phyloP scores from a whole-genome alignment of 768 basidiomycete species.

The Neoboletus magnificus region DNA sequence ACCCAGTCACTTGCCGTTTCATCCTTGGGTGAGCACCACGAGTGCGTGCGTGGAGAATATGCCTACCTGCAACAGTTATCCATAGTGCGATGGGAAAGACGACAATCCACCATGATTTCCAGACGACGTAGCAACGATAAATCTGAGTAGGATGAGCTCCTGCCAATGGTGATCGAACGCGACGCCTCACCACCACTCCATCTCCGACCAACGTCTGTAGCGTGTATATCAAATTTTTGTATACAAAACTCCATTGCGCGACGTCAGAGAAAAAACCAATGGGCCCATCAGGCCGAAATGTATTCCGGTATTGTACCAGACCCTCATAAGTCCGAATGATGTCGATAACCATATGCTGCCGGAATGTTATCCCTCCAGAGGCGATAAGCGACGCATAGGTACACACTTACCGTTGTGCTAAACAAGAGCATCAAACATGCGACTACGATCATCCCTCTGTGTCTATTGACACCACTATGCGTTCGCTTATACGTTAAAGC shows the following conservation, averaged over 20 bases:
- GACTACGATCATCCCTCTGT: conserved; percentile 11
- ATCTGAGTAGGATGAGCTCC: conserved; percentile 14
- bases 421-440: conserved; percentile 19
- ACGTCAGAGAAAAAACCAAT: conserved; percentile 23
- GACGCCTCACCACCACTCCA: conserved; percentile 17
- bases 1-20: conserved; percentile 9
- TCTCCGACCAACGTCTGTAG: conserved; percentile 25
- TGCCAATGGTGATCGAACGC: not conserved
- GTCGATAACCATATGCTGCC: conserved; percentile 17
- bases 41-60: too few relatives aligned
- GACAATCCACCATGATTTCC: conserved; percentile 20
- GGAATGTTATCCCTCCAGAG: not conserved
- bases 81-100: conserved; percentile 17
- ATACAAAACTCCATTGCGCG: conserved; percentile 27
- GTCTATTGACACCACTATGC: not conserved
- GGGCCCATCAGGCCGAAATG: conserved; percentile 14
- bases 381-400: not conserved
- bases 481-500: conserved; percentile 9
- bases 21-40: not conserved
- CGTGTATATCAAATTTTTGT: conserved; percentile 20
- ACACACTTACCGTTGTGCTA: conserved; percentile 16
- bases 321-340: conserved; percentile 20
- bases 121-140: conserved; percentile 27
- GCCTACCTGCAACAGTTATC: conserved; percentile 7
- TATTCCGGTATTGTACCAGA: conserved; percentile 17